These are phyloP conservation scores for Oryza australiensis DNA, from an alignment of 176 grass and related monocot species.

Conservation along the genomic window DNA sequence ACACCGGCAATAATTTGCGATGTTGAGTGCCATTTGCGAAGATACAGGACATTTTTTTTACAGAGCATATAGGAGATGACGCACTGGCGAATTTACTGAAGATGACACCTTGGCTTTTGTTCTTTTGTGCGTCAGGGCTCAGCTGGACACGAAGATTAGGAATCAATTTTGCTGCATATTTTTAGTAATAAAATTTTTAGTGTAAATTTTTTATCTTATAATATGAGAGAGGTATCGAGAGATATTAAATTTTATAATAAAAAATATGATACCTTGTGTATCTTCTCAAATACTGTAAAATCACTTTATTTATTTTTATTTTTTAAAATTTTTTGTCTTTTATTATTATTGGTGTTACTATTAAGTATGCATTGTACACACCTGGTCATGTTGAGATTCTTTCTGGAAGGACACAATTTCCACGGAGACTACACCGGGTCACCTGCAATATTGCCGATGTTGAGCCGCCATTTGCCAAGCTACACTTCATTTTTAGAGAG, in stretches of 20 bases:
- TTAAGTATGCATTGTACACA: not conserved
- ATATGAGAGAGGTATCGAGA: no score
- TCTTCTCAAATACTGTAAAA: no score
- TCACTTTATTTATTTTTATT: no score
- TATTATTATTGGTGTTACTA: not conserved
- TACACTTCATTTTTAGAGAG: not conserved
- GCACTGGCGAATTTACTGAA: not conserved
- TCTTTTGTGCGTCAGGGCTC: slow-evolving; percentile 4
- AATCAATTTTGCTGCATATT: not conserved
- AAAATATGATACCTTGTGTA: no score
- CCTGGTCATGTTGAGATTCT: not conserved
- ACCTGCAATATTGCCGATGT: not conserved
- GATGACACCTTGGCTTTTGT: slow-evolving; percentile 16
- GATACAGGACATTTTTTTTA: not conserved
- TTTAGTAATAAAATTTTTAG: no score
- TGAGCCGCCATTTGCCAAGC: not conserved
- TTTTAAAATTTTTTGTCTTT: no score
- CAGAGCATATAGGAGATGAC: not conserved
- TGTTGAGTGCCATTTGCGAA: no score
- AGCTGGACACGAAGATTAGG: not conserved
- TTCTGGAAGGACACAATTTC: not conserved
- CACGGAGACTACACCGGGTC: not conserved
- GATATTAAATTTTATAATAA: no score
- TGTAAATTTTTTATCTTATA: no score
- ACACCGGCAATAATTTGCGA: not conserved